Conservation (phyloP, 2,329 filamentous ascomycete genomes). For the Alternaria metachromatica region DNA sequence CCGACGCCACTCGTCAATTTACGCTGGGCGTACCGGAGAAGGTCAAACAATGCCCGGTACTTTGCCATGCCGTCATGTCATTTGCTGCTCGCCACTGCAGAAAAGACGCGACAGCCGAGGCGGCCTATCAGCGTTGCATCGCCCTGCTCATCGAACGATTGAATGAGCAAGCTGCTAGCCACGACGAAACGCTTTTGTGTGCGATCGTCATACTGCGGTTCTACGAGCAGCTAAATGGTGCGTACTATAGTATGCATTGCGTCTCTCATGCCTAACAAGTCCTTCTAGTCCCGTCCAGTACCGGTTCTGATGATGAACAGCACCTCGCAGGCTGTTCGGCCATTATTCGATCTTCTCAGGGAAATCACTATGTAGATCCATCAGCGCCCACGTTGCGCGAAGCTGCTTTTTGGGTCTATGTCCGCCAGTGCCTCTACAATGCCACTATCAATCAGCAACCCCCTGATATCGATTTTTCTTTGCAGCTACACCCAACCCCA, state of each 20-base stretch:
- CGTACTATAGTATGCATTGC: not conserved
- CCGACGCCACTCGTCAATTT: slow-evolving; percentile 40
- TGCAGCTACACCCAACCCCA: slow-evolving; percentile 33
- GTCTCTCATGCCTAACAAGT: slow-evolving; percentile 5
- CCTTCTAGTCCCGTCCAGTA: slow-evolving; percentile 26
- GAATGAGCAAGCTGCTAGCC: slow-evolving; percentile 30
- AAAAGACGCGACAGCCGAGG: slow-evolving; percentile 27
- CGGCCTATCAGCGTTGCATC: slow-evolving; percentile 39
- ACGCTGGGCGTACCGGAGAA: slow-evolving; percentile 37
- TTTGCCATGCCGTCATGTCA: slow-evolving; percentile 38
- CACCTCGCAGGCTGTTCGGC: slow-evolving; percentile 41
- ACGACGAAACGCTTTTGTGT: slow-evolving; percentile 39
- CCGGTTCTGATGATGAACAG: slow-evolving; percentile 38
- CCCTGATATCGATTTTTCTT: slow-evolving; percentile 37
- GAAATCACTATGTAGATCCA: slow-evolving; percentile 36
- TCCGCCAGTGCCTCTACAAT: slow-evolving; percentile 43
- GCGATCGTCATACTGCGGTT: slow-evolving; percentile 44
- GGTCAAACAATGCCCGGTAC: slow-evolving; percentile 34
- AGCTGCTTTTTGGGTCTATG: slow-evolving; percentile 44
- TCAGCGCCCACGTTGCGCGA: slow-evolving; percentile 42
- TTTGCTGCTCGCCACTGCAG: slow-evolving; percentile 38
- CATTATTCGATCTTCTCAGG: slow-evolving; percentile 39
- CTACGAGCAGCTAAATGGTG: slow-evolving; percentile 42
- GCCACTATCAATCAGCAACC: slow-evolving; percentile 42
- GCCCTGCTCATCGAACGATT: slow-evolving; percentile 39